Evolutionary conservation across 441 rosid genomes (phyloP), one percentile per base, ranked within the genome.

Genomic region (Erysimum pusillum): DNA sequence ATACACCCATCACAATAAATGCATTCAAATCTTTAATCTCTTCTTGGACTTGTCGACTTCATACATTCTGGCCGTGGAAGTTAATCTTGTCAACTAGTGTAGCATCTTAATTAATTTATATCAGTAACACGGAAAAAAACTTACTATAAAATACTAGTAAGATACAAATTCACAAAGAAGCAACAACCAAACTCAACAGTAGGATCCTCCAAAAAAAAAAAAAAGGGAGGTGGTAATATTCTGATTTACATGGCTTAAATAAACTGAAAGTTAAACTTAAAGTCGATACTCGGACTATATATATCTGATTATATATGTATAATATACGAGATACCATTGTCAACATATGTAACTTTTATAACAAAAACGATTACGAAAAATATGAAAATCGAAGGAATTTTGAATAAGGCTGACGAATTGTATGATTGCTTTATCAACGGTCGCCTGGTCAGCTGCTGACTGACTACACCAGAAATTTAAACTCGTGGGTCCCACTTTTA

Each of bases 351-450:
- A 32, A 32, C 18, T 32, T 57, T 14, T 57, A 57, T 57, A 31
- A 3, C 28, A 28, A 0, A 28, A 2, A 28, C 31, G 31, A 25
- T 25, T 25, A 25, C 2, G 3, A 25, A 25, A 58, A n/a, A 58
- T 1, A 34, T 10, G 18, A 49, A 36, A 38, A 7, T 7, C 11
- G 18, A 45, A 54, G 18, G 2, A 56, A 46, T 15, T 74, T 66
- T 45, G 66, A 63, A 69, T 18, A 22, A 36, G 36, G 67, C 79
- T 75, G 54, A 49, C 62, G 10, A 69, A 42, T 57, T 36, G 4
- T 54, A 64, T 71, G 67, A 65, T 76, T 66, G 63, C 68, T 71
- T 57, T 57, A 64, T 59, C 72, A 77, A 77, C 76, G 80, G 80
- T 77, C 80, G 73, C 45, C 73, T 65, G 67, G n/a, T 71, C 73